Percentiles rank a stretch among this genome's conserved stretches.
Conservation (phyloP, 2,329 filamentous ascomycete genomes). For the Blastomyces percursus region DNA sequence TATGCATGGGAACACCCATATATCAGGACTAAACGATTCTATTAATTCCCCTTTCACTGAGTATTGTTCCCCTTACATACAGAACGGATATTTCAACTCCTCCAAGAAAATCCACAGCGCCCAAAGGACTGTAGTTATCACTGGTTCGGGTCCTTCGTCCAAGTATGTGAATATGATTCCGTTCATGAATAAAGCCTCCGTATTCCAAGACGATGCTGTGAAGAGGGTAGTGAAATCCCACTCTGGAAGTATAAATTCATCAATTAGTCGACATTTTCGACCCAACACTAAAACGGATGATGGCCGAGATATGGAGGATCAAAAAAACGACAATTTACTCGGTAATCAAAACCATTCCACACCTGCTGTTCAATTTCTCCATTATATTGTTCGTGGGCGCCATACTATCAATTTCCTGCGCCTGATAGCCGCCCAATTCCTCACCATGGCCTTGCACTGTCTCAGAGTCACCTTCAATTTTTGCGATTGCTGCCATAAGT, state of each 20-base stretch:
- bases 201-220: neutral
- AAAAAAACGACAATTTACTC: neutral
- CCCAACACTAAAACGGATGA: neutral
- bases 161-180: neutral
- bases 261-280: neutral
- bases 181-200: neutral
- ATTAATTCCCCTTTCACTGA: neutral
- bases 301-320: neutral
- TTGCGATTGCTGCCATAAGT: neutral
- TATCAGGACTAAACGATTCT: constrained; percentile 10
- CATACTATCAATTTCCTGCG: neutral
- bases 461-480: neutral
- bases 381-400: neutral
- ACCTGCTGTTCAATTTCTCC: neutral
- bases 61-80: neutral
- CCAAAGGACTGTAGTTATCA: neutral
- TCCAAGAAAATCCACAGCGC: neutral
- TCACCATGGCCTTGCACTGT: constrained; percentile 6
- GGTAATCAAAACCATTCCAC: neutral
- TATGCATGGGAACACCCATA: constrained; percentile 32
- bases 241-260: neutral
- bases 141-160: neutral
- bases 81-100: neutral
- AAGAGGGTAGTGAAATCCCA: neutral
- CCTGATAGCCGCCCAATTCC: neutral